phyloP scores from a whole-genome alignment of 306 rosid genomes.

The Hippophae rhamnoides region DNA sequence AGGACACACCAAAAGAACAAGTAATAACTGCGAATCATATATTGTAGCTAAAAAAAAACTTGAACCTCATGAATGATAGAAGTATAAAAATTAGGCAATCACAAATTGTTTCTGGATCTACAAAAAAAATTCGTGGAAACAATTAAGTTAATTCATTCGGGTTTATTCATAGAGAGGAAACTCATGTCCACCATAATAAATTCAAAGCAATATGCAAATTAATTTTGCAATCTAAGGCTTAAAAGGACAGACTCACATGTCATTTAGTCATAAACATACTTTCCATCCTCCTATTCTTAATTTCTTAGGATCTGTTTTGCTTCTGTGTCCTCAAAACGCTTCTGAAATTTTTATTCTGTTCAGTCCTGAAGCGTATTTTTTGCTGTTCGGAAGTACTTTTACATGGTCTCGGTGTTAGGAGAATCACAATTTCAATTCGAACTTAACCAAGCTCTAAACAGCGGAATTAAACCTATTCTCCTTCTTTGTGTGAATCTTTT shows the following conservation, averaged over 20 bases:
- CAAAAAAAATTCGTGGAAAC: no score
- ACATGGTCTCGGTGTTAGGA: no score
- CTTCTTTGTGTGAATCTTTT: no score
- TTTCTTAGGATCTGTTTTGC: neutral
- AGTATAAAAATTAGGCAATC: neutral
- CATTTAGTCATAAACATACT: conserved; percentile 8
- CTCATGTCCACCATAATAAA: conserved; percentile 5
- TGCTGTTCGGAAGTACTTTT: no score
- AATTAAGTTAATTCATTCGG: no score
- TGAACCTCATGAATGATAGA: conserved; percentile 1
- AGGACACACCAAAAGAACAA: neutral
- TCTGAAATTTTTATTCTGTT: no score
- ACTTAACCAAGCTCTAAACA: no score
- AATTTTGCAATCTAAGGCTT: conserved; percentile 1
- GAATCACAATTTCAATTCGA: no score
- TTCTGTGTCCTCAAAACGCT: no score
- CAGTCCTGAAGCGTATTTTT: no score
- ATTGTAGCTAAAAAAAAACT: neutral
- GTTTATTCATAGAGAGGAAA: neutral
- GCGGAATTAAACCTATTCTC: no score
- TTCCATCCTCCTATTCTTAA: conserved; percentile 11
- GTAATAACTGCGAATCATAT: neutral
- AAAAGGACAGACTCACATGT: conserved; percentile 10
- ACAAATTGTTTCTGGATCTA: no score
- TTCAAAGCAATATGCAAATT: conserved; percentile 7